phyloP scores from a whole-genome alignment of 345 rosid species.

The Eucalyptus melliodora region DNA sequence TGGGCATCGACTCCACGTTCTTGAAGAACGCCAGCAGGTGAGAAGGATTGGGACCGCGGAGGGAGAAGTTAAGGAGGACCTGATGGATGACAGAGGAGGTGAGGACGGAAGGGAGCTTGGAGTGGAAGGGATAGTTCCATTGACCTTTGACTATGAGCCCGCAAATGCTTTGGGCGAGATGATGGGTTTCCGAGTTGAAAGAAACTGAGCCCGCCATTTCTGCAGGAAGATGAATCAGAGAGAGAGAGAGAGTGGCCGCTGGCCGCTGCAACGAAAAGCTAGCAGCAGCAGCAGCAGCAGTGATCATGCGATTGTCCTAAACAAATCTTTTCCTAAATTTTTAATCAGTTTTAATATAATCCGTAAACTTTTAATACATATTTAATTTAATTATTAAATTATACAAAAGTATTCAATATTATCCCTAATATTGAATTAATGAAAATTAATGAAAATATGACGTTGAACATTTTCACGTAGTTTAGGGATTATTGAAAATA shows the following conservation, averaged over 20 bases:
- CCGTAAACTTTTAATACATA: rapidly evolving
- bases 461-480: rapidly evolving
- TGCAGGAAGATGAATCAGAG: neutral
- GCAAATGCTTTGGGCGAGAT: conserved; percentile 31
- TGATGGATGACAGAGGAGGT: conserved; percentile 25
- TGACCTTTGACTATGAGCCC: conserved; percentile 49
- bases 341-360: too few species aligned
- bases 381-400: rapidly evolving
- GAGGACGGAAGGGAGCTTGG: conserved; percentile 19
- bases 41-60: conserved; percentile 12
- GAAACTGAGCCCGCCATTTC: neutral
- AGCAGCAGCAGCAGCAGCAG: neutral
- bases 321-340: neutral
- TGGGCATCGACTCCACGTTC: conserved; percentile 37
- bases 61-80: conserved; percentile 42
- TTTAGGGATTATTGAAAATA: rapidly evolving
- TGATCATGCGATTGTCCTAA: neutral
- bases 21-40: conserved; percentile 51
- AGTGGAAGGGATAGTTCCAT: conserved; percentile 37
- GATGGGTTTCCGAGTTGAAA: conserved; percentile 7
- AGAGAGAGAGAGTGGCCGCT: neutral
- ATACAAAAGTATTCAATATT: rapidly evolving
- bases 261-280: neutral
- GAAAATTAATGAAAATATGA: too few species aligned
- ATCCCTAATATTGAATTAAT: too few species aligned